These are phyloP conservation scores for Astrephomene gubernaculifera DNA, from an alignment of 139 green algal species.

Conservation along the genomic window DNA sequence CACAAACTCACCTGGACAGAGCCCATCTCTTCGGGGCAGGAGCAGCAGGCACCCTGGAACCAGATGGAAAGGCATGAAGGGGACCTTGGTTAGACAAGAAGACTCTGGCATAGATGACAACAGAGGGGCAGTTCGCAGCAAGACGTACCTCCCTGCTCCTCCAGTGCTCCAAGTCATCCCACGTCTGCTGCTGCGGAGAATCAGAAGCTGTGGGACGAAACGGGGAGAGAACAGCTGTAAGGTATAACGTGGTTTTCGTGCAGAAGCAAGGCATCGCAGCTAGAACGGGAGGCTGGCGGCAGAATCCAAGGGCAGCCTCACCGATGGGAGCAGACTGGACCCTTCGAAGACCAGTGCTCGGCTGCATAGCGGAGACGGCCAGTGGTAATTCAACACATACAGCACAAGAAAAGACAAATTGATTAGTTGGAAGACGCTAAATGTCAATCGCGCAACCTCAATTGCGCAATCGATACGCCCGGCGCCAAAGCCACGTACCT, in stretches of 20 bases:
- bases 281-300: neutral
- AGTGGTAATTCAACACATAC: no score
- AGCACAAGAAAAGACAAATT: no score
- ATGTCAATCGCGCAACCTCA: neutral
- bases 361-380: no score
- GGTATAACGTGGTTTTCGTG: no score
- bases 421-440: neutral
- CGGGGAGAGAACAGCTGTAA: no score
- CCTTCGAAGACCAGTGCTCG: neutral
- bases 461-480: no score
- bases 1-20: neutral
- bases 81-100: no score
- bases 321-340: neutral
- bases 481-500: neutral
- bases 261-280: no score
- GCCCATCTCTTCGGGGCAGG: neutral
- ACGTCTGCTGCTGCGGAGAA: neutral
- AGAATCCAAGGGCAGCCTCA: neutral
- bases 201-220: no score
- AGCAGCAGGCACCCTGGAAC: neutral
- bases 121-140: neutral
- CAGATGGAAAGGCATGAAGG: neutral
- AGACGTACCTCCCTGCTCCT: constrained; percentile 5
- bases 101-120: no score
- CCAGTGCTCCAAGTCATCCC: constrained; percentile 18